Base-by-base conservation (phyloP, 23 red algal species). In the Porphyridium purpureum region DNA sequence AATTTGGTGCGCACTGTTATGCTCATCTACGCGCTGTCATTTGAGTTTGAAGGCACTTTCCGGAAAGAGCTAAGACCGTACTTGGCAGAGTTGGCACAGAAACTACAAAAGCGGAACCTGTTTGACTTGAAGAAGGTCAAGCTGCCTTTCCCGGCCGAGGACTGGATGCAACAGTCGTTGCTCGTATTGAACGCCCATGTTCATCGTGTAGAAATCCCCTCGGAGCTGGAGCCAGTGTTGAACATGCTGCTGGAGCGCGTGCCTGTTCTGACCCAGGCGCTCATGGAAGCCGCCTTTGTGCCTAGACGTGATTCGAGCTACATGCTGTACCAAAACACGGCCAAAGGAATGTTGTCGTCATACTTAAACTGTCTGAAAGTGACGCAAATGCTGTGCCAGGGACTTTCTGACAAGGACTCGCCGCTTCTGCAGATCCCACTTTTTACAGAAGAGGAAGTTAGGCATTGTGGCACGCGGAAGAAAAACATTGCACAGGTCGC, bases 401-500 rank as follows among this genome's bases (percentile, higher is more conserved):
- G 60, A 22, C 38, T 93, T 8, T 64, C 80, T 36, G 67, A 72
- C 52, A 93, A 73, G 29, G 64, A 71, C 46, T 93, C 84, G 7
- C 69, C 64, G 24, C 67, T 93, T 19, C 15, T 93, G 44, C 84
- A 93, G 49, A 74, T 93, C 25, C 84, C 84, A 5, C 67, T 69
- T 50, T 67, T 93, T 55, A 72, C 56, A 1, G 55, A 55, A 14
- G 31, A 59, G 29, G 72, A 81, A 24, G 74, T 93, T 30, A 55
- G 54, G 31, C 67, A 49, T 5, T 81, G 72, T 28, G 31, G 58
- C 5, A 59, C 49, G 20, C 69, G 72, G 31, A 57, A 56, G 44
- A 52, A 52, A 24, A 29, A 31, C 3, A 33, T 75, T 9, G 51
- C 55, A 42, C 35, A 50, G 21, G 64, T 93, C 15, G 68, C 80